phyloP scores from a whole-genome alignment of 208 protist species.

The Crithidia fasciculata region DNA sequence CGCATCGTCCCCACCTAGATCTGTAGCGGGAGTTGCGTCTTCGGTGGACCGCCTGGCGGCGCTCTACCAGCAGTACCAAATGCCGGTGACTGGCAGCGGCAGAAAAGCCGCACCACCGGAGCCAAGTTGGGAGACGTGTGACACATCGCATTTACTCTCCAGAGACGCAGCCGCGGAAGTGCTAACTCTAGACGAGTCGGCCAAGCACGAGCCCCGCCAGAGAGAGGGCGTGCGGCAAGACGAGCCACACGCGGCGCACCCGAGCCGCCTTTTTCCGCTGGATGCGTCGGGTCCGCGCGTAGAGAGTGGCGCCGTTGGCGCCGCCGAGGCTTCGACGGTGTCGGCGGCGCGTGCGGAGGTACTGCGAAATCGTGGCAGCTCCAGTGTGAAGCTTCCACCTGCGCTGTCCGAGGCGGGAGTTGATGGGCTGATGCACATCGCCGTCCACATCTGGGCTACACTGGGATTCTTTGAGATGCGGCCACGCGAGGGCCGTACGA shows the following conservation, averaged over 20 bases:
- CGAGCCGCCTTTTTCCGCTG: neutral
- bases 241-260: neutral
- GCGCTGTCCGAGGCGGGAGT: conserved; percentile 33
- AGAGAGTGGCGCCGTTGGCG: neutral
- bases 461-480: conserved; percentile 59
- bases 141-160: neutral
- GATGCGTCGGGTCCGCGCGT: neutral
- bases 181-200: neutral
- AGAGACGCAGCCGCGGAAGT: too few relatives aligned
- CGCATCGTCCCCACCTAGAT: neutral
- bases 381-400: conserved; percentile 22
- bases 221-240: neutral
- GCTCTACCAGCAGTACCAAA: conserved; percentile 26
- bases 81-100: neutral
- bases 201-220: neutral
- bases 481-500: neutral
- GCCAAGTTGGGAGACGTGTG: neutral
- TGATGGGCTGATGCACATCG: conserved; percentile 38
- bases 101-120: too few relatives aligned
- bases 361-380: neutral
- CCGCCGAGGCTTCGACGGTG: neutral
- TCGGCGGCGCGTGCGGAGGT: neutral
- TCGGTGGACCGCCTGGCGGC: conserved; percentile 26
- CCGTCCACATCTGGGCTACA: conserved; percentile 48
- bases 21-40: neutral